Base-by-base conservation (phyloP, 2,329 filamentous ascomycete species). In the Pezicula rhizophila region DNA sequence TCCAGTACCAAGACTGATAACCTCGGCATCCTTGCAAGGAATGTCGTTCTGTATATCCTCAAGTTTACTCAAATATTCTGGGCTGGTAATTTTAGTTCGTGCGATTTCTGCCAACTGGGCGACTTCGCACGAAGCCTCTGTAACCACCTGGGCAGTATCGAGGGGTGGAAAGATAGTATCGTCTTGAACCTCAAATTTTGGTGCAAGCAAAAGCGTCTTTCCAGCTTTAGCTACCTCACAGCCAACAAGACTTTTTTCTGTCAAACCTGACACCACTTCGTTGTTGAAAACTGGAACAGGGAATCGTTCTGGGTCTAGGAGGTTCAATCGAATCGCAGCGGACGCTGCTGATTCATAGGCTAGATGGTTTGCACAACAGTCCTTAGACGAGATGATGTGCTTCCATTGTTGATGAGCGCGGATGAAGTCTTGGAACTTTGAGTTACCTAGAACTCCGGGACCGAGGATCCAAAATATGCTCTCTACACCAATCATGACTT, bases 1-100 rank as follows among this genome's bases (percentile, higher is more conserved):
- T 8, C 93, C 93, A 2, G 93, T 99, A 5, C 93, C 93, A 1
- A 99, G 78, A 1, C 90, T 82, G 35, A 91, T 85, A 43, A 99
- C 80, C 66, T 96, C 90, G 0, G 85, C 81, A 59, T 96, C 84
- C 31, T 79, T 76, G 55, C 81, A 80, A 2, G 87, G 86, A 2
- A 95, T 78, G 52, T 83, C 78, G n/a, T 76, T 68, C 54, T 84
- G 80, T 11, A 74, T 66, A 38, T 73, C 65, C 26, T 76, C 69
- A 2, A 82, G 72, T 66, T 59, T 70, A 46, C 63, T 65, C 15
- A 75, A 64, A 51, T 85, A 78, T 2, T 68, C 68, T 0, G 70
- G 63, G 11, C 71, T 66, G 1, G 61, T 64, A 0, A 75, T 61
- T 49, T 64, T 60, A 2, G 54, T 52, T n/a, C 63, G 68, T 3